Base-by-base conservation (phyloP, 2,329 filamentous ascomycete genomes). In the Paramyrothecium roridum region DNA sequence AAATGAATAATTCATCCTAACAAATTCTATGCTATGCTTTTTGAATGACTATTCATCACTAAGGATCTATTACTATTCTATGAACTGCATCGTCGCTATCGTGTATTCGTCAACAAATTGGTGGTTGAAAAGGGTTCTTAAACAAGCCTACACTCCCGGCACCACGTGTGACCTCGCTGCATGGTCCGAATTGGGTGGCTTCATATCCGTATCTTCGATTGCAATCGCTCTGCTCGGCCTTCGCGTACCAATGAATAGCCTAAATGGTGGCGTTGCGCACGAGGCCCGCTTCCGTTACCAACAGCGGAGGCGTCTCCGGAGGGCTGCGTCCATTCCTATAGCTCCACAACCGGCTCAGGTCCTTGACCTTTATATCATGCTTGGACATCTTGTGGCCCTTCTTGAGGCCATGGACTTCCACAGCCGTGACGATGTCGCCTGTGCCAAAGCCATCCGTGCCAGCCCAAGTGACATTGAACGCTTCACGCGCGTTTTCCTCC, bases 241-340 rank as follows among this genome's bases (percentile, higher is more conserved):
- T 59, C 50, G 54, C 56, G 51, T 57, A 56, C 17, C 56, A 59
- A 6, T 19, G 7, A 43, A 43, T 7, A 19, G 7, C n/a, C 61
- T 70, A 76, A 56, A 75, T 61, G 3, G 74, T 77, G 26, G 72
- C 72, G 50, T 67, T 73, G 53, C 75, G 70, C 8, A 72, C 63
- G 40, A 76, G 60, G 2, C 75, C 70, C 46, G 68, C 67, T 59
- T 76, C 72, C 26, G 57, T 63, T 3, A 61, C 54, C 45, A 79
- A 52, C 56, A 72, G 58, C 1, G 71, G 70, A 16, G 75, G 73
- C 26, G 64, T 61, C 45, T 80, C 77, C 6, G 73, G 63, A 1
- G 84, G 84, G 45, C 76, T 80, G 55, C 67, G 72, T 2, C 85
- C 85, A 63, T 87, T 86, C 52, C 83, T 73, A 63, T 87, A 87